Percentiles rank a stretch among this genome's conserved stretches.
Conservation (phyloP, 202 grass and related monocot species). For the Digitaria exilis region DNA sequence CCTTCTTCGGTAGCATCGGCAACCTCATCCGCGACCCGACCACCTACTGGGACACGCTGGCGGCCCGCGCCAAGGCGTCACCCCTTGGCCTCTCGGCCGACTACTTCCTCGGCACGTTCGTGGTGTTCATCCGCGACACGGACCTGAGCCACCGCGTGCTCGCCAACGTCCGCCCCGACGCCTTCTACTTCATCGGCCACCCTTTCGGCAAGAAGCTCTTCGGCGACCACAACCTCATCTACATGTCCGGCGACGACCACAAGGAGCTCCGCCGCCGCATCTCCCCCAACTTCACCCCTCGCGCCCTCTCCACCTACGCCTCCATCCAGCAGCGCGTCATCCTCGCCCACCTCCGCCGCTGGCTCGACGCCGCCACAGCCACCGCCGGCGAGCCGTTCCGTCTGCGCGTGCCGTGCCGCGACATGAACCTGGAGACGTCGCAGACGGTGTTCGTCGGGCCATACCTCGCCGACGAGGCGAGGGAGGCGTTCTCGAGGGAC, state of each 20-base stretch:
- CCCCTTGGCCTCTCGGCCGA: slow-evolving; percentile 61
- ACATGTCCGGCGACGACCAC: slow-evolving; percentile 92
- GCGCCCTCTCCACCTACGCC: slow-evolving; percentile 81
- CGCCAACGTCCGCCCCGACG: slow-evolving; percentile 90
- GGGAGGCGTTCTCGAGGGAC: slow-evolving; percentile 70
- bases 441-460: slow-evolving; percentile 84
- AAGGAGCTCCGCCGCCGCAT: slow-evolving; percentile 85
- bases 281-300: slow-evolving; percentile 78
- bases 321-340: slow-evolving; percentile 83
- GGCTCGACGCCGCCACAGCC: slow-evolving; percentile 79
- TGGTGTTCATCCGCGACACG: slow-evolving; percentile 76
- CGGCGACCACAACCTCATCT: slow-evolving; percentile 96
- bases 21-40: slow-evolving; percentile 72
- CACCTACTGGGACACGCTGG: slow-evolving; percentile 67
- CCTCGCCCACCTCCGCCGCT: slow-evolving; percentile 58
- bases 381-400: too few species aligned
- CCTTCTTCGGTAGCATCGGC: slow-evolving; percentile 68
- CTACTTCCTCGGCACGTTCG: slow-evolving; percentile 69
- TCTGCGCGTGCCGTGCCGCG: too few species aligned
- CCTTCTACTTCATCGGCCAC: slow-evolving; percentile 95
- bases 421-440: slow-evolving; percentile 98
- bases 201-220: slow-evolving; percentile 93
- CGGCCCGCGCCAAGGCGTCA: slow-evolving; percentile 53
- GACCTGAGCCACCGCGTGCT: slow-evolving; percentile 89
- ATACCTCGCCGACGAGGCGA: slow-evolving; percentile 57